Evolutionary conservation across 371 early-diverging fungal species (phyloP), one percentile per base, ranked within the genome.

Genomic region (Mortierella sp.): DNA sequence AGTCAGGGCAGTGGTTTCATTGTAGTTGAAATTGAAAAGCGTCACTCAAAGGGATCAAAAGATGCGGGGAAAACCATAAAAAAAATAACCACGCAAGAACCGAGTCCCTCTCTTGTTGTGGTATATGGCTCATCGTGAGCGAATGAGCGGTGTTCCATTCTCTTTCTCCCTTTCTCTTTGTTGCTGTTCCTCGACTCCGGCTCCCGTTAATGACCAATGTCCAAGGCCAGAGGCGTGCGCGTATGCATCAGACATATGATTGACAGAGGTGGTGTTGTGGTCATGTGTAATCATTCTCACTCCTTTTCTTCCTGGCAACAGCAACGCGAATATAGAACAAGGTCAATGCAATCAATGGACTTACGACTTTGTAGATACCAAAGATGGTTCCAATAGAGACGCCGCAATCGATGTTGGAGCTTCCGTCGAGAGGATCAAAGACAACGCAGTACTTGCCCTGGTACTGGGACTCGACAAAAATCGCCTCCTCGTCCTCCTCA

Each of bases 321-420:
- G 63, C 27, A 74, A 44, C 56, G 29, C 32, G 46, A 70, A 65
- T 60, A 44, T 16, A 56, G 56, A 51, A 35, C 18, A 24, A 80
- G 18, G 27, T 49, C n/a, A 76, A n/a, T 29, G 44, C 43, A 51
- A 51, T 11, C 16, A 32, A 63, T 2, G 71, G 16, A 91, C 94
- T 88, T 91, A 96, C 96, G 82, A 97, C 93, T 81, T 93, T 92
- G 93, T 97, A 99, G 87, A 99, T 97, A 79, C 99, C 99, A 91
- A 99, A 99, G 88, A 99, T 99, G 44, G 99, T 98, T 89, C 99
- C 99, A 74, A 99, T 96, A 60, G 97, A 97, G 55, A 99, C 98
- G 91, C 98, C 99, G 84, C 98, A 97, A 87, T 99, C 99, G 88
- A 99, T 99, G 91, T 99, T 99, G 90, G 96, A 96, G 79, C 94